A percentile compares a stretch with the other conserved stretches of the same genome.
Evolutionary conservation across 768 basidiomycete genomes (phyloP).

Genomic region (Lactarius evosmus): DNA sequence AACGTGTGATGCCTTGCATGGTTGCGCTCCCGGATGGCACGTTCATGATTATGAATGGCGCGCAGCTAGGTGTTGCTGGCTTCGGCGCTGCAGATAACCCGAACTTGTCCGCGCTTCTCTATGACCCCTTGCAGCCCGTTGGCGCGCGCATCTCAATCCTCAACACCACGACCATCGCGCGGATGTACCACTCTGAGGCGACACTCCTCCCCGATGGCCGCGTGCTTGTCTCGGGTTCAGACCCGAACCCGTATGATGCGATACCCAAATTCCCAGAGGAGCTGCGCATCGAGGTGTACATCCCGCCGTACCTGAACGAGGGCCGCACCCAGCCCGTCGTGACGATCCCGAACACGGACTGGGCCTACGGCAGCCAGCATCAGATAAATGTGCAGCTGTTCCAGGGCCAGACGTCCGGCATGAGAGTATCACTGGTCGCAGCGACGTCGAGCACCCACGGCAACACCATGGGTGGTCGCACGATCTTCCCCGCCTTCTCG

Average conservation of each 20-base stretch:
- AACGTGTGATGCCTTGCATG: conserved; percentile 75
- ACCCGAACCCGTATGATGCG: conserved; percentile 38
- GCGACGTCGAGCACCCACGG: conserved; percentile 75
- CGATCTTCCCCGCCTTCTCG: conserved; percentile 68
- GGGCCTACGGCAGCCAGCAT: conserved; percentile 53
- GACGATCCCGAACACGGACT: conserved; percentile 45
- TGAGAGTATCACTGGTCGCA: conserved; percentile 66
- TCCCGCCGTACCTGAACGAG: conserved; percentile 72
- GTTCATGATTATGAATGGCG: conserved; percentile 72
- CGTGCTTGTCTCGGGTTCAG: conserved; percentile 71
- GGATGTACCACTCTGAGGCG: conserved; percentile 53
- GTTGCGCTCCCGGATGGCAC: conserved; percentile 71
- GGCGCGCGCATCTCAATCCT: conserved; percentile 63
- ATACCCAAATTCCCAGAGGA: conserved; percentile 60
- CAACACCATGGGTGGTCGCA: conserved; percentile 68
- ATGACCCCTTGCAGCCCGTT: conserved; percentile 59
- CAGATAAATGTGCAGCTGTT: conserved; percentile 28
- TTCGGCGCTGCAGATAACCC: conserved; percentile 54
- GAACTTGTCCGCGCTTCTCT: conserved; percentile 48
- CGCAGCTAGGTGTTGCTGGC: conserved; percentile 62
- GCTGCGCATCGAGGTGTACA: conserved; percentile 43
- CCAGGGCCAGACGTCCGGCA: conserved; percentile 45
- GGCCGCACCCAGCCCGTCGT: conserved; percentile 46
- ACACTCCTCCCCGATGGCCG: conserved; percentile 62
- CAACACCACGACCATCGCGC: conserved; percentile 62